phyloP scores from a whole-genome alignment of 495 filamentous ascomycete species.

The Penicillium macrosclerotiorum region DNA sequence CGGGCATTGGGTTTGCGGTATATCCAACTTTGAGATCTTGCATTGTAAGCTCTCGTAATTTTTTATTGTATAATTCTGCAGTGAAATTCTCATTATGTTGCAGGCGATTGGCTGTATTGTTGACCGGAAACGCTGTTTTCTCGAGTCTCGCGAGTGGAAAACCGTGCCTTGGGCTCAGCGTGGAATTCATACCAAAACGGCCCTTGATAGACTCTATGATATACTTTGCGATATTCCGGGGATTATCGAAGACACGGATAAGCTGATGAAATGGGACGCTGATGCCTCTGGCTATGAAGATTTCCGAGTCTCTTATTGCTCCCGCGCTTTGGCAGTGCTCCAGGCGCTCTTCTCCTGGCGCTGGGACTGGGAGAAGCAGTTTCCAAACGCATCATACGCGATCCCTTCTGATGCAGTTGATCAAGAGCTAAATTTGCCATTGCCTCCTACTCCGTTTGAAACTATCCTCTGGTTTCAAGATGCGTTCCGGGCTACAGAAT shows the following conservation, averaged over 20 bases:
- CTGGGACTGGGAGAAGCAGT: slow-evolving; percentile 16
- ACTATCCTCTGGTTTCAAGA: slow-evolving; percentile 14
- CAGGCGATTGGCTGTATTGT: slow-evolving; percentile 12
- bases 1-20: slow-evolving; percentile 9
- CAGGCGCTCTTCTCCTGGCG: slow-evolving; percentile 15
- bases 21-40: slow-evolving; percentile 11
- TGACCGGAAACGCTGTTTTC: slow-evolving; percentile 20
- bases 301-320: neutral
- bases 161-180: slow-evolving; percentile 13
- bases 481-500: slow-evolving; percentile 12
- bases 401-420: neutral
- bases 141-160: slow-evolving; percentile 19
- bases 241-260: slow-evolving; percentile 13
- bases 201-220: slow-evolving; percentile 10
- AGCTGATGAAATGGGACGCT: neutral
- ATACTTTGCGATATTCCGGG: slow-evolving; percentile 15
- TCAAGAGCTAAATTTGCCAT: neutral
- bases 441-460: slow-evolving; percentile 17
- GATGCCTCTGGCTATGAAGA: neutral
- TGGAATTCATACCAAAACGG: slow-evolving; percentile 9
- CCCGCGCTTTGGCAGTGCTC: slow-evolving; percentile 1
- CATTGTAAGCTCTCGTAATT: slow-evolving; percentile 4
- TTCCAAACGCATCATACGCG: slow-evolving; percentile 6
- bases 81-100: neutral
- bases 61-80: neutral